phyloP scores from a whole-genome alignment of 768 basidiomycete species.

The Pleurotus ostreatus region DNA sequence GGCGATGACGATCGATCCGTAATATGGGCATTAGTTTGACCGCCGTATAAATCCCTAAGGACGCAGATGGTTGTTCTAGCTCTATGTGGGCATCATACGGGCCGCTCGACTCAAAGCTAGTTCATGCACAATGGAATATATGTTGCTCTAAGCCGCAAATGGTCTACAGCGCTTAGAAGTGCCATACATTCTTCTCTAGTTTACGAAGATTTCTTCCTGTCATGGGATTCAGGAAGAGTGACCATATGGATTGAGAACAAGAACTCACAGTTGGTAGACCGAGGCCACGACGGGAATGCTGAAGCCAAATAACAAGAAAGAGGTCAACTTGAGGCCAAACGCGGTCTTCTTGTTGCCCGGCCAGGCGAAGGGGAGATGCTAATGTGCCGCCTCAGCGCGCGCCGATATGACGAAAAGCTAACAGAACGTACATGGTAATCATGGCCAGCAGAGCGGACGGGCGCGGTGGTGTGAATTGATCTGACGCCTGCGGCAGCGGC shows the following conservation, averaged over 20 bases:
- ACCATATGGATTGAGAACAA: no score
- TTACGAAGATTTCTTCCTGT: no score
- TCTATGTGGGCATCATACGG: no score
- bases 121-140: no score
- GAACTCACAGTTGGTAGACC: slow-evolving; percentile 59
- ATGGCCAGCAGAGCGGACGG: slow-evolving; percentile 45
- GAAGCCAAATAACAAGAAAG: slow-evolving; percentile 54
- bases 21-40: background rate
- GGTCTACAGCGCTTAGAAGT: no score
- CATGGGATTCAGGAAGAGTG: no score
- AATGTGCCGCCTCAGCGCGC: slow-evolving; percentile 10
- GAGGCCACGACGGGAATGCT: slow-evolving; percentile 64
- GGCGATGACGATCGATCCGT: background rate
- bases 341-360: slow-evolving; percentile 46
- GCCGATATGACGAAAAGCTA: background rate
- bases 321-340: slow-evolving; percentile 45
- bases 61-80: no score
- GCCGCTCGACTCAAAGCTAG: no score
- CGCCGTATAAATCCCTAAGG: no score
- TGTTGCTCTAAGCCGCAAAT: no score
- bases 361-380: slow-evolving; percentile 57
- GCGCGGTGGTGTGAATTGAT: slow-evolving; percentile 21
- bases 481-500: slow-evolving; percentile 29
- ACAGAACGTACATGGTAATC: slow-evolving; percentile 51
- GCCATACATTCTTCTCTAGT: no score